These are phyloP conservation scores for Epichloe elymi DNA, from an alignment of 2,329 filamentous ascomycete species.

Conservation along the genomic window DNA sequence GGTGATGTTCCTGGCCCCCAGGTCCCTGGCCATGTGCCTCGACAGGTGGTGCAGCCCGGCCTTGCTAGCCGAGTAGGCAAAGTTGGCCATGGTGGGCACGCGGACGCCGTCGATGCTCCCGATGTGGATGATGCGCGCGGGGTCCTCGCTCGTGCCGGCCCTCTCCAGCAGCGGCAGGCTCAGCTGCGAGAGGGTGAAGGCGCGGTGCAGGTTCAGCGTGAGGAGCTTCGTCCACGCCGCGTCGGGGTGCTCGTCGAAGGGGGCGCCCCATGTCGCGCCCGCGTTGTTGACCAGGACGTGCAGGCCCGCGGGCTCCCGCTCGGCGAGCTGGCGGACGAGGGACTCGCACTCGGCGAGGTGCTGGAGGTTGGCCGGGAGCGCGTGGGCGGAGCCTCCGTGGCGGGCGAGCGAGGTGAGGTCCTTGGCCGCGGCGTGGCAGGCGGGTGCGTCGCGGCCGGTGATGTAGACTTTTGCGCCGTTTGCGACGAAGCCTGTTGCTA, in stretches of 20 bases:
- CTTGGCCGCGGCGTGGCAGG: conserved; percentile 42
- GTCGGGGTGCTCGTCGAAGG: conserved; percentile 46
- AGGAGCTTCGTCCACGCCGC: conserved; percentile 44
- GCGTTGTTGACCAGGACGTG: conserved; percentile 55
- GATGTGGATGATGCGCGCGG: conserved; percentile 50
- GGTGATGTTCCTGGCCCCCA: conserved; percentile 47
- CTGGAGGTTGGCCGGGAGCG: conserved; percentile 53
- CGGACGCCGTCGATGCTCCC: conserved; percentile 50
- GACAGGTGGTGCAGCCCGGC: conserved; percentile 52
- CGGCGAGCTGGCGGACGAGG: conserved; percentile 37
- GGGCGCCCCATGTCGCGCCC: conserved; percentile 50
- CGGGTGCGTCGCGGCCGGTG: conserved; percentile 46
- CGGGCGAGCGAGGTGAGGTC: conserved; percentile 38
- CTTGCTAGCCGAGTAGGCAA: conserved; percentile 47
- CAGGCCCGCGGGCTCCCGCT: conserved; percentile 34
- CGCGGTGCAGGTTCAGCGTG: conserved; percentile 54
- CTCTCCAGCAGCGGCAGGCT: conserved; percentile 45
- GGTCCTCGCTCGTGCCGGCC: conserved; percentile 27
- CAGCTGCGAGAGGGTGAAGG: conserved; percentile 52
- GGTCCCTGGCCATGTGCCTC: conserved; percentile 43
- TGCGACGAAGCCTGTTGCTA: conserved; percentile 49
- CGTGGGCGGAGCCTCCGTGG: conserved; percentile 34
- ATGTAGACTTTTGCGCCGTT: conserved; percentile 55
- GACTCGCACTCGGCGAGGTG: conserved; percentile 39
- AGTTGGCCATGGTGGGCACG: conserved; percentile 46